Conservation (phyloP, 176 grass and related monocot species). For the Rhynchospora breviuscula region DNA sequence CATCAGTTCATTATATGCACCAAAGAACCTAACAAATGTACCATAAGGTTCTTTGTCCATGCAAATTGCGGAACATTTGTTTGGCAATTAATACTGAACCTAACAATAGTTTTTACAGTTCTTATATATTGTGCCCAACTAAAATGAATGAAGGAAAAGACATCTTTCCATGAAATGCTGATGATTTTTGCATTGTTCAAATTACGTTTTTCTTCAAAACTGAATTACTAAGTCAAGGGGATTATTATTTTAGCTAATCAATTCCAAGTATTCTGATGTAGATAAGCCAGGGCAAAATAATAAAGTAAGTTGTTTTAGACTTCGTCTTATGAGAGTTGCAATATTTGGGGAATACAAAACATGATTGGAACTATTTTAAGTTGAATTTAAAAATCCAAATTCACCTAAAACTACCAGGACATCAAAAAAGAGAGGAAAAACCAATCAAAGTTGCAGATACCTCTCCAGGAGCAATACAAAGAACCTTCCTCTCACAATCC, state of each 20-base stretch:
- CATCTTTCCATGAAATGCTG: not conserved
- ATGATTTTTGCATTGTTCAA: not conserved
- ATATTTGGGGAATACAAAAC: not conserved
- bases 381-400: not conserved
- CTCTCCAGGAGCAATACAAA: constrained; percentile 55
- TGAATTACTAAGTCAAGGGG: not conserved
- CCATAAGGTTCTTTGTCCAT: not conserved
- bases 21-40: not conserved
- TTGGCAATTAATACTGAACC: not conserved
- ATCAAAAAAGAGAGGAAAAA: not conserved
- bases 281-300: not conserved
- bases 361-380: not conserved
- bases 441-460: constrained; percentile 25
- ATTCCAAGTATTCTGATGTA: not conserved
- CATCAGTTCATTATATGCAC: not conserved
- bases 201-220: not conserved
- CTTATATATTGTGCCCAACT: not conserved
- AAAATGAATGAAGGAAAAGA: not conserved
- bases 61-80: not conserved
- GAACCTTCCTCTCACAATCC: constrained; percentile 45
- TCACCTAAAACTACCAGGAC: not conserved
- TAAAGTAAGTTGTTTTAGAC: not conserved
- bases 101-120: not conserved
- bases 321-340: not conserved
- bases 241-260: not conserved